phyloP scores from a whole-genome alignment of 306 rosid genomes.

The Prunus fruticosa region DNA sequence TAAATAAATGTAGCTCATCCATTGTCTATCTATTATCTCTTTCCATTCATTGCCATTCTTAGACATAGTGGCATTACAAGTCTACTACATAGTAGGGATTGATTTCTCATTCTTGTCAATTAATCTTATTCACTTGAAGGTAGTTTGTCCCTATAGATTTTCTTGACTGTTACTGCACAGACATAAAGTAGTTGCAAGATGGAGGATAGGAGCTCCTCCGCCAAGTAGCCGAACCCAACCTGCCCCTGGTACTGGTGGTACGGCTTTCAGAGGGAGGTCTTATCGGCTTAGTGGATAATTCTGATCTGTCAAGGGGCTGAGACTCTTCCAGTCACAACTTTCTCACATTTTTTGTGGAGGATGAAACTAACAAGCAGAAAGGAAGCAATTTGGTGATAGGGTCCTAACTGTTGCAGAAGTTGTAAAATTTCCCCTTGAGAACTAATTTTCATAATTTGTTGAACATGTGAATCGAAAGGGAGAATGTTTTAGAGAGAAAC shows the following conservation, averaged over 20 bases:
- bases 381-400: slow-evolving; percentile 7
- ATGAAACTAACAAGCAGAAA: slow-evolving; percentile 28
- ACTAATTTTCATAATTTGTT: neutral
- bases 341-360: slow-evolving; percentile 12
- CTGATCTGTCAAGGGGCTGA: neutral
- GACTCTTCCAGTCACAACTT: neutral
- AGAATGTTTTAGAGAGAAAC: neutral
- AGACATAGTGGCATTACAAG: neutral
- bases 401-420: slow-evolving; percentile 7
- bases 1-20: neutral
- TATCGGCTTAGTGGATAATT: slow-evolving; percentile 56
- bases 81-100: neutral
- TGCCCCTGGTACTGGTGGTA: slow-evolving; percentile 55
- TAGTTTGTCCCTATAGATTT: neutral
- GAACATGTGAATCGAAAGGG: slow-evolving; percentile 1
- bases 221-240: slow-evolving; percentile 32
- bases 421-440: neutral
- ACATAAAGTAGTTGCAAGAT: slow-evolving; percentile 65
- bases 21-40: neutral
- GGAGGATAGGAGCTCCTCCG: slow-evolving; percentile 76
- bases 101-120: neutral
- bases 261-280: slow-evolving; percentile 82
- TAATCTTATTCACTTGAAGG: neutral
- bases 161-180: slow-evolving; percentile 56
- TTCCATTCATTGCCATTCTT: neutral